Base-by-base conservation (phyloP, 1,139 yeast genomes). In the Groenewaldozyma auringiensis region DNA sequence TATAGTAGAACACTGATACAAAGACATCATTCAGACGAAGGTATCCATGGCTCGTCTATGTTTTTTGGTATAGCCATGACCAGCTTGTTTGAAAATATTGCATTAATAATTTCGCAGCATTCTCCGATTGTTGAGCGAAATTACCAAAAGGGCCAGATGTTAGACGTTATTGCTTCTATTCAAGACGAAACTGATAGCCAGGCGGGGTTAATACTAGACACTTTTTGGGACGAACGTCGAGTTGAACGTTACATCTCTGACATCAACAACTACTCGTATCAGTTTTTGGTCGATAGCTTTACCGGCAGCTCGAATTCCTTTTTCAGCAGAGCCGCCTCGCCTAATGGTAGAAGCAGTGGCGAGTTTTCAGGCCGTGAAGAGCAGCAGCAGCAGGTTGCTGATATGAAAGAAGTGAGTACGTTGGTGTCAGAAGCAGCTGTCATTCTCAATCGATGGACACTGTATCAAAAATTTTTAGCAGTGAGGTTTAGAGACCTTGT, bases 121-220 rank as follows among this genome's bases (percentile, higher is more conserved):
- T 79, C 94, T 0, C 82, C 81, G 4, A 74, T 92, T 41, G 88
- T 92, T 27, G 76, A 75, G 44, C 72, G 72, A 45, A 82, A 81
- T 58, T 92, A 94, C 61, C 85, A 86, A 3, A 70, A 72, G 1
- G 66, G 72, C 17, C 81, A 86, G 22, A 79, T 89, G 70, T 67
- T 74, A 2, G 72, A 72, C 41, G 89, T 89, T 3, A 74, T 89
- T 53, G 78, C 74, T 22, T 77, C 76, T 47, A 81, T 92, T 32
- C 95, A 92, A 63, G 71, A 76, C 47, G 98, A 92, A 60, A 83
- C 94, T 18, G 98, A 92, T 59, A 74, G 89, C 13, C 98, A 92
- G 59, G 83, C 94, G 21, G 94, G 95, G 0, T 69, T 92, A 41
- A 83, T 92, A 9, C 72, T 86, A 47, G 97, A 92, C 61, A 86